phyloP scores from a whole-genome alignment of 352 stramenopile genomes.

The Globisporangium middletonii region DNA sequence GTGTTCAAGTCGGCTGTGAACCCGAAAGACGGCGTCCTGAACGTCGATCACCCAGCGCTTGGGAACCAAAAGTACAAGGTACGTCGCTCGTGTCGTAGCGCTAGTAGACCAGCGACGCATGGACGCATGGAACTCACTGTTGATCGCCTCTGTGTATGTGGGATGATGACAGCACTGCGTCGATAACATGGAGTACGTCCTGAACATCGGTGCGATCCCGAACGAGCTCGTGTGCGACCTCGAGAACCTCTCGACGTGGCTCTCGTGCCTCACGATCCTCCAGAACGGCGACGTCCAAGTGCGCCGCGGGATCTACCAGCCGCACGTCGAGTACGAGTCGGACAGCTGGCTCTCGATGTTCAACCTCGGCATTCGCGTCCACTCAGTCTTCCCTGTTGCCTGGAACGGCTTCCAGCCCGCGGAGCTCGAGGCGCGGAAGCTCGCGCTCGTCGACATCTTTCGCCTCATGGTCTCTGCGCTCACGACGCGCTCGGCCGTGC shows the following conservation, averaged over 20 bases:
- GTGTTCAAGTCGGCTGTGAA: slow-evolving; percentile 57
- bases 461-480: slow-evolving; percentile 31
- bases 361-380: slow-evolving; percentile 82
- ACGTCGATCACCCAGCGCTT: slow-evolving; percentile 71
- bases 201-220: slow-evolving; percentile 71
- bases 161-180: slow-evolving; percentile 54
- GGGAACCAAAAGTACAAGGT: slow-evolving; percentile 88
- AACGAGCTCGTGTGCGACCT: slow-evolving; percentile 72
- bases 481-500: slow-evolving; percentile 32
- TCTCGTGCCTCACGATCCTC: slow-evolving; percentile 52
- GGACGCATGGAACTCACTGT: neutral
- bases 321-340: slow-evolving; percentile 85
- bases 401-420: slow-evolving; percentile 61
- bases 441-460: slow-evolving; percentile 42
- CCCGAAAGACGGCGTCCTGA: slow-evolving; percentile 31
- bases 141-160: slow-evolving; percentile 4
- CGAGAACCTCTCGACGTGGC: slow-evolving; percentile 65
- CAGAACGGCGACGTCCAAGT: slow-evolving; percentile 73
- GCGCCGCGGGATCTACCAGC: slow-evolving; percentile 60
- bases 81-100: neutral
- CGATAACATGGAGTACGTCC: slow-evolving; percentile 84
- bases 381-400: slow-evolving; percentile 76
- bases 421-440: slow-evolving; percentile 23
- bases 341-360: slow-evolving; percentile 88
- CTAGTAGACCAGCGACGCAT: neutral